Base-by-base conservation (phyloP, 73 alveolate species). In the Tetrahymena thermophila region DNA sequence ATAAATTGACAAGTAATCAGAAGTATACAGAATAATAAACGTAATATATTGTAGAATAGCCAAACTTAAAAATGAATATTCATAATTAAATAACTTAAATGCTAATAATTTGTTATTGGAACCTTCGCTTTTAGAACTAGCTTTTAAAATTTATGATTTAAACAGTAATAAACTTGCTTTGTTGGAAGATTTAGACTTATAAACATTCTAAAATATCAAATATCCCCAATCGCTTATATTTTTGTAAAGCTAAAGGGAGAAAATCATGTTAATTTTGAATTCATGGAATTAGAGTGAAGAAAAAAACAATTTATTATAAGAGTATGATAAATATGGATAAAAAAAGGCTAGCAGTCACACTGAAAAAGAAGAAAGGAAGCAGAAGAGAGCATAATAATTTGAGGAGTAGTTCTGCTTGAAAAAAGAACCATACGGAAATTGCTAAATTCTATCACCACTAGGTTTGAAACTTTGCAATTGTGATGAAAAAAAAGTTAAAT, bases 351-450 rank as follows among this genome's bases (percentile, higher is more conserved):
- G 89, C 11, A 31, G 40, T 13, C 89, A 71, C 23, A 71, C 37
- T 25, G 35, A 85, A 55, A 95, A 95, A 58, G 93, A 85, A 37
- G 84, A 95, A 31, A 55, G 94, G 55, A 95, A 95, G 43, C 43
- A 95, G 34, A 50, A 89, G 56, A 95, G 94, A 55, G 35, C 93
- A 35, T 17, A 71, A 50, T 93, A 95, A 37, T 95, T 95, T 89
- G 97, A 43, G 11, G 97, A 95, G 50, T 85, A 95, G 38, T 95
- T 38, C 35, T 85, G 95, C 55, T 50, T 94, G 35, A 50, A 95
- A 37, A 95, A 95, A 38, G 95, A 94, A 9, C 95, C 97, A 0
- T 95, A 95, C 89, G 97, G 97, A 89, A 85, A 89, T 55, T 95
- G 97, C 31, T 55, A 95, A 56, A 95, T 95, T 35, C 84, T 71